These are phyloP conservation scores for Cercospora nicotianae DNA, from an alignment of 2,329 filamentous ascomycete species.

Conservation along the genomic window DNA sequence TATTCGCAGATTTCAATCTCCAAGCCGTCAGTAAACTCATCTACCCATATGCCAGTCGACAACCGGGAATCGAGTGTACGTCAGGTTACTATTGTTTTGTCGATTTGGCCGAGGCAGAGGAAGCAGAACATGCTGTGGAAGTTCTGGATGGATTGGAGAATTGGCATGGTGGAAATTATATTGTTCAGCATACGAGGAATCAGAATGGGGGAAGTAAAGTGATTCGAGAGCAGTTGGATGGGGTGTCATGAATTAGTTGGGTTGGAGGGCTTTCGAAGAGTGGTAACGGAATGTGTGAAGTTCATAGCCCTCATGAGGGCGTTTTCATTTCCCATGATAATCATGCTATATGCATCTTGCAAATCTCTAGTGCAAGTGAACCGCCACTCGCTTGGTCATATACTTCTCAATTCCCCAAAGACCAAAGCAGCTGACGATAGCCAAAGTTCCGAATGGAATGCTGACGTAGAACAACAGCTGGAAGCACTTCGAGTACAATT, in stretches of 20 bases:
- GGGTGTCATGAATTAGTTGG: no score
- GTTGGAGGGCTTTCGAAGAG: no score
- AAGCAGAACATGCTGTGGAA: no score
- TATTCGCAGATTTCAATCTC: neutral
- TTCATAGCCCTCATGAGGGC: neutral
- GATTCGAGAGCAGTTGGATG: no score
- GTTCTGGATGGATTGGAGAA: no score
- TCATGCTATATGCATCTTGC: neutral
- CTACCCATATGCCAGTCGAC: neutral
- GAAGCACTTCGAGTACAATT: slow-evolving; percentile 27
- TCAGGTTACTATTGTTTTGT: neutral
- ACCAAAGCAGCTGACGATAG: slow-evolving; percentile 20
- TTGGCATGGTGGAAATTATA: no score
- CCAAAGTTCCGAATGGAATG: slow-evolving; percentile 23
- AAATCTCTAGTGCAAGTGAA: slow-evolving; percentile 14
- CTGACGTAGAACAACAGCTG: slow-evolving; percentile 27
- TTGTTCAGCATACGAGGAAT: no score
- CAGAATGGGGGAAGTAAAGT: no score
- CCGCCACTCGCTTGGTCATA: slow-evolving; percentile 18
- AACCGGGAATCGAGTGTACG: no score
- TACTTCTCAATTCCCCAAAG: slow-evolving; percentile 26
- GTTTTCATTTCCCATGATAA: neutral
- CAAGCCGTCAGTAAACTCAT: neutral
- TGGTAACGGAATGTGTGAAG: no score
- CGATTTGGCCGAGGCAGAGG: no score